A percentile compares a stretch with the other conserved stretches of the same genome.
Evolutionary conservation across 148 eudicot species (phyloP).

Genomic region (Nepenthes gracilis): DNA sequence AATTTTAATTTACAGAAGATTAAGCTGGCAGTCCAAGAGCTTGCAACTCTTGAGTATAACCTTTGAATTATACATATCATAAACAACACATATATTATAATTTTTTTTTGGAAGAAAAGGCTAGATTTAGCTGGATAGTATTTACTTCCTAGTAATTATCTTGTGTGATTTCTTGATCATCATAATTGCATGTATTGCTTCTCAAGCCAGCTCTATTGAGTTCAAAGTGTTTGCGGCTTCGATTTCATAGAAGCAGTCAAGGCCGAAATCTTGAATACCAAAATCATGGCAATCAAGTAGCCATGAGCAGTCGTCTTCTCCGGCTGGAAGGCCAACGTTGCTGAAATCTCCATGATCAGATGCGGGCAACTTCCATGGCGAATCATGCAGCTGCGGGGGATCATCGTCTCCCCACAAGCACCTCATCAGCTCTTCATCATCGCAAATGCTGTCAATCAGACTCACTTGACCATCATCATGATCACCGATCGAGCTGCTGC

Average conservation of each 20-base stretch:
- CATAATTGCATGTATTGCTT: too few relatives aligned
- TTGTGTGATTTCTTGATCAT: too few relatives aligned
- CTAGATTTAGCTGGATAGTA: too few relatives aligned
- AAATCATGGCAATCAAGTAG: constrained; percentile 62
- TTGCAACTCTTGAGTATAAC: too few relatives aligned
- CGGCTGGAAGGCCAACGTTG: constrained; percentile 11
- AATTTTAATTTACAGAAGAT: too few relatives aligned
- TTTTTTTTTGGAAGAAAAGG: too few relatives aligned
- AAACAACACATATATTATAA: too few relatives aligned
- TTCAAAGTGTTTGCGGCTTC: neutral
- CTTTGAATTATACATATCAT: too few relatives aligned
- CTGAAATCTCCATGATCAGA: constrained; percentile 6
- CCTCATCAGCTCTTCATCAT: constrained; percentile 39
- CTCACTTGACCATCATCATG: constrained; percentile 9
- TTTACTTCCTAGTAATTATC: too few relatives aligned
- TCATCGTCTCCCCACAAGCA: constrained; percentile 11
- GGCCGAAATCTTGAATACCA: constrained; percentile 58
- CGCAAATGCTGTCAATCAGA: constrained; percentile 16
- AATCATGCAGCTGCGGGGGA: constrained; percentile 7
- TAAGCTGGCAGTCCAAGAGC: too few relatives aligned
- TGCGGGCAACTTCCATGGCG: constrained; percentile 33
- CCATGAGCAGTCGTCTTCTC: constrained; percentile 40
- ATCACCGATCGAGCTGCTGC: constrained; percentile 13
- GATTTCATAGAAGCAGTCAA: constrained; percentile 37
- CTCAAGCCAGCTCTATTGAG: too few relatives aligned